Base-by-base conservation (phyloP, 2,329 filamentous ascomycete genomes). In the Colletotrichum tropicale region DNA sequence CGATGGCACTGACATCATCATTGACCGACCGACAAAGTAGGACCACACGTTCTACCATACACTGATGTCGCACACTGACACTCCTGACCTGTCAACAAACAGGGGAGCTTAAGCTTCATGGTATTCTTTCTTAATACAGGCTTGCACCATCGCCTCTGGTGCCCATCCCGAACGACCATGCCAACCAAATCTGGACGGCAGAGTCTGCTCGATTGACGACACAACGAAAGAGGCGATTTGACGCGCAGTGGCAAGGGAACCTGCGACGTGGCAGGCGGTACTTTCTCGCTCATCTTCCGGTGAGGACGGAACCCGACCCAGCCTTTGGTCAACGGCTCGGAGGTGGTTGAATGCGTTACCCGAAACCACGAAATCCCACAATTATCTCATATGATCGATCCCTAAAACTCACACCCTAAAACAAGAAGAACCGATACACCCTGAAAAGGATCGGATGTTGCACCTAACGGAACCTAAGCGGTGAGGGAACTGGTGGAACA, bases 41-140 rank as follows among this genome's bases (percentile, higher is more conserved):
- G 36, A 43, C 1, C 8, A n/a, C 36, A 43, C 8, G 36, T 43
- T 43, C 36, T n/a, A 18, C 36, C 16, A 43, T 43, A 43, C 1
- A 10, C 3, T 43, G 16, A 43, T 18, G 36, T n/a, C 36, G 36
- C 36, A 43, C 16, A n/a, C 36, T 43, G 36, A 43, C 36, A 43
- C 16, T 10, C 36, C 36, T 43, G 36, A 43, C 8, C 36, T 10
- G 8, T 6, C 16, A 43, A 43, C 4, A 18, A 43, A 43, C 16
- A 43, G 5, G 0, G 16, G 8, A 18, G 8, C 36, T 9, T 38
- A 38, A 38, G 1, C 16, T 18, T 5, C 36, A 38, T 38, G 36
- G 36, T 8, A 38, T 18, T 43, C 8, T 6, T 43, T 18, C 5
- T 0, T 1, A 10, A 1, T 8, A 10, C 5, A 3, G 16, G 36